phyloP scores from a whole-genome alignment of 140 eudicot genomes.

The Oenanthe javanica region DNA sequence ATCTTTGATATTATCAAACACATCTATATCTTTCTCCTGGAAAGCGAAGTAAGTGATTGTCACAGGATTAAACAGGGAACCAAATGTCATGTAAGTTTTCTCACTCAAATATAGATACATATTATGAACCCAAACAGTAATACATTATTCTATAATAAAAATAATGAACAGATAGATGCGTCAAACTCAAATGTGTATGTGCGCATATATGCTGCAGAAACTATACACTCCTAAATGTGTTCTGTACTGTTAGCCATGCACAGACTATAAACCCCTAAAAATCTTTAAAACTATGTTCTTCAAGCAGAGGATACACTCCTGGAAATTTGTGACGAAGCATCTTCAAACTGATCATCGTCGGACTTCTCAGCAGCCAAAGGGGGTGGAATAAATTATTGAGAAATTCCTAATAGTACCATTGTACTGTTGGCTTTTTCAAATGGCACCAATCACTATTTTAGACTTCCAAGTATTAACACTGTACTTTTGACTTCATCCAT shows the following conservation, averaged over 20 bases:
- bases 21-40: neutral
- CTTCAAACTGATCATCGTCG: slow-evolving; percentile 39
- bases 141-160: neutral
- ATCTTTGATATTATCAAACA: neutral
- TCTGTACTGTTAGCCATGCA: neutral
- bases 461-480: too few species aligned
- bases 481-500: too few species aligned
- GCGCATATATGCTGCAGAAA: neutral
- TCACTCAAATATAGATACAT: neutral
- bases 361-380: slow-evolving; percentile 32
- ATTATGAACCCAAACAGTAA: neutral
- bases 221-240: neutral
- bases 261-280: neutral
- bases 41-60: neutral
- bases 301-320: slow-evolving; percentile 8
- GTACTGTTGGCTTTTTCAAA: too few species aligned
- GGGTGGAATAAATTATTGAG: slow-evolving; percentile 24
- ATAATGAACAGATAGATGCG: neutral
- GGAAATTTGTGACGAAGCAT: slow-evolving; percentile 33
- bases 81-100: neutral
- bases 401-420: too few species aligned
- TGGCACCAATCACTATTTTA: too few species aligned
- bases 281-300: neutral
- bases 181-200: neutral
- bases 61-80: neutral